Percentiles rank a stretch among this genome's conserved stretches.
phyloP scores from a whole-genome alignment of 441 rosid species.

The Arabidopsis lyrata region DNA sequence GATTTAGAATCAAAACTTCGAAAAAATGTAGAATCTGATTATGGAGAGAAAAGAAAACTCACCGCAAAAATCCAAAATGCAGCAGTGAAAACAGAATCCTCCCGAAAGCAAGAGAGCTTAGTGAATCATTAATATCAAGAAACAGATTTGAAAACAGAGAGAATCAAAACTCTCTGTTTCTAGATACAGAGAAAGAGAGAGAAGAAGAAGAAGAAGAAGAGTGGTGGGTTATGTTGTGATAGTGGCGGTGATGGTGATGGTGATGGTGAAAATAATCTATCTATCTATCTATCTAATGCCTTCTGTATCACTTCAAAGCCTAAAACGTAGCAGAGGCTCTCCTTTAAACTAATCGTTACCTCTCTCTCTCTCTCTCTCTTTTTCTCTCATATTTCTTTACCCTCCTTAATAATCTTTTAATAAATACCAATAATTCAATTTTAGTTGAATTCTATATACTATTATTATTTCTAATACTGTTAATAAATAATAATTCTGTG shows the following conservation, averaged over 20 bases:
- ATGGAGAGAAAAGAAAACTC: constrained; percentile 7
- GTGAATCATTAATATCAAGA: constrained; percentile 13
- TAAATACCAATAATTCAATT: constrained; percentile 22
- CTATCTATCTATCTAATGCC: constrained; percentile 33
- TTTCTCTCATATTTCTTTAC: constrained; percentile 10
- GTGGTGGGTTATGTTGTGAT: constrained; percentile 42
- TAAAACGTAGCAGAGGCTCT: constrained; percentile 55
- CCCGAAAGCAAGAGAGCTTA: constrained; percentile 7
- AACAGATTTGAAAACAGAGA: constrained; percentile 11
- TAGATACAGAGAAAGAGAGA: constrained; percentile 25
- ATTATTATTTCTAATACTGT: background rate
- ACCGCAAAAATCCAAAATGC: constrained; percentile 40
- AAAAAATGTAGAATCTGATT: background rate
- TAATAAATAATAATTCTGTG: background rate
- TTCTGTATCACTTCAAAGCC: constrained; percentile 62
- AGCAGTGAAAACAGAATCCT: constrained; percentile 34
- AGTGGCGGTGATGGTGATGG: constrained; percentile 39
- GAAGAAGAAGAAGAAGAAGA: constrained; percentile 28
- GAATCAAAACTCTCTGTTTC: constrained; percentile 33
- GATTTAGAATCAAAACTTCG: background rate
- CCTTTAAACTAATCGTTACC: constrained; percentile 43
- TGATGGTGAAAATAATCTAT: constrained; percentile 30
- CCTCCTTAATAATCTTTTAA: constrained; percentile 12
- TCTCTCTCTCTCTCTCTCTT: constrained; percentile 3
- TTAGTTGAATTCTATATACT: background rate